These are phyloP conservation scores for Periconia sp. DNA, from an alignment of 2,329 filamentous ascomycete species.

Conservation along the genomic window DNA sequence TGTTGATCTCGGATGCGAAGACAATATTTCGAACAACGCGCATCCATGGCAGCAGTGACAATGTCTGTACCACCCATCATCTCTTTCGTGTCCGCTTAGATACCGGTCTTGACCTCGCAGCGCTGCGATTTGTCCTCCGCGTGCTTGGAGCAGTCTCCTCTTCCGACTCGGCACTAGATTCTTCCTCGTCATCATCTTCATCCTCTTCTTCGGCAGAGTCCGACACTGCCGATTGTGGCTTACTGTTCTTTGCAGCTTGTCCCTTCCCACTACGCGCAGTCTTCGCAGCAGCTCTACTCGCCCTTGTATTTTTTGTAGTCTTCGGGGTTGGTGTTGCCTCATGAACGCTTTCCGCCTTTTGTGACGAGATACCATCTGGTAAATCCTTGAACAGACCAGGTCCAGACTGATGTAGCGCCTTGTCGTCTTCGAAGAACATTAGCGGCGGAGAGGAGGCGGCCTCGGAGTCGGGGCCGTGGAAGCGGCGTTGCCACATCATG, in stretches of 20 bases:
- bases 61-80: no score
- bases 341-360: slow-evolving; percentile 35
- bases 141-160: slow-evolving; percentile 42
- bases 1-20: no score
- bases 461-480: slow-evolving; percentile 33
- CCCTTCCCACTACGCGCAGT: slow-evolving; percentile 31
- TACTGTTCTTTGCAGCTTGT: slow-evolving; percentile 31
- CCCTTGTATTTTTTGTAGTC: slow-evolving; percentile 33
- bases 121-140: slow-evolving; percentile 35
- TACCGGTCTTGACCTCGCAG: slow-evolving; percentile 25
- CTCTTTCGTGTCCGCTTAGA: slow-evolving; percentile 40
- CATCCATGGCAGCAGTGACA: no score
- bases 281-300: slow-evolving; percentile 30
- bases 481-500: slow-evolving; percentile 51
- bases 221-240: slow-evolving; percentile 38
- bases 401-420: slow-evolving; percentile 36
- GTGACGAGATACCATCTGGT: slow-evolving; percentile 31
- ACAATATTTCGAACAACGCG: no score
- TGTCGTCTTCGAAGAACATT: slow-evolving; percentile 40
- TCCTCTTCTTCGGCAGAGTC: slow-evolving; percentile 44
- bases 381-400: slow-evolving; percentile 41
- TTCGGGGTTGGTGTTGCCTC: slow-evolving; percentile 38
- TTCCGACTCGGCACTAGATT: slow-evolving; percentile 36
- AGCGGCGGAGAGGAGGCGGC: slow-evolving; percentile 37
- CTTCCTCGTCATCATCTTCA: slow-evolving; percentile 44